Evolutionary conservation across 768 basidiomycete genomes (phyloP), one percentile per base, ranked within the genome.

Genomic region (Termitomyces sp.): DNA sequence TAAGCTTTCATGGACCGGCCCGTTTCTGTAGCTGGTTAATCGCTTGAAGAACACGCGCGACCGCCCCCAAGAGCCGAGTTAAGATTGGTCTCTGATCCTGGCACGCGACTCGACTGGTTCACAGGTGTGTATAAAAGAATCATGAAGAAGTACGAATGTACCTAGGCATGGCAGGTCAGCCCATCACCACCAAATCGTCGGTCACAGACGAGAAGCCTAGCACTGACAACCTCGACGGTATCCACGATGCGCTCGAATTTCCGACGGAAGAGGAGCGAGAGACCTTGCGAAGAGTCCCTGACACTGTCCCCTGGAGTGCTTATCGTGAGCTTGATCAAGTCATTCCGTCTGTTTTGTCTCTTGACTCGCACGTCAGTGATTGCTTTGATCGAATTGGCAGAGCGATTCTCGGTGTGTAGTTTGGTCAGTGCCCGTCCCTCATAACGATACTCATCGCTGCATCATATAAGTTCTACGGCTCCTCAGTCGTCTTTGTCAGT

Each of bases 381-480:
- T 56, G 87, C 86, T 10, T 34, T 86, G 37, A 78, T 89, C 34
- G 88, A 91, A 70, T 72, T 89, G 46, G 87, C 86, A 4, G 90
- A 91, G 68, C 85, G 89, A 15, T 91, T 91, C 73, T 90, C 89
- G 45, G 83, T 85, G 63, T 52, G 80, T 70, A 31, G 15, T 17
- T 12, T 38, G 17, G 7, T 49, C 45, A 3, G 6, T 5, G 10
- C 40, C 40, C 15, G 43, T 2, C n/a, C 7, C 11, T 20, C 54
- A 31, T 8, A 34, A 15, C 32, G 25, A 38, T 57, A n/a, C 45
- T 57, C 6, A 52, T 12, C 54, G 7, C 11, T 57, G 14, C 2
- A 32, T 49, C 25, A 25, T 25, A 25, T 25, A 25, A 79, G 76
- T 81, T 76, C 67, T 81, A 81, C 54, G 80, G 80, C 12, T 79